These are phyloP conservation scores for Irpex lacteus DNA, from an alignment of 1,284 basidiomycete genomes.

Conservation along the genomic window DNA sequence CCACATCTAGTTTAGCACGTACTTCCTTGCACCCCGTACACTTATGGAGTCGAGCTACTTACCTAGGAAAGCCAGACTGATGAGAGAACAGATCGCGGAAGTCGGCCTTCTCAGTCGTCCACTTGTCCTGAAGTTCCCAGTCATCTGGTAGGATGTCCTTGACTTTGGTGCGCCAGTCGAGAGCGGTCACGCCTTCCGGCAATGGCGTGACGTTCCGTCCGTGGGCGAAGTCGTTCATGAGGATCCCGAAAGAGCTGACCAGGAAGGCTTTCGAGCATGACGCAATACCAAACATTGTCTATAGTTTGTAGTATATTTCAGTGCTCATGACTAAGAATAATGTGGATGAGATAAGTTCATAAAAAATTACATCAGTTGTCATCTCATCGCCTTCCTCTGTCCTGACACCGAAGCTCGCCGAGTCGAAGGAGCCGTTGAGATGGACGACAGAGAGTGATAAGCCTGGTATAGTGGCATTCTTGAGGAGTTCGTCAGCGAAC, in stretches of 20 bases:
- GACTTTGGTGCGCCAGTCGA: conserved; percentile 39
- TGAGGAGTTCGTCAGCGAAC: no score
- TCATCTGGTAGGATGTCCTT: conserved; percentile 36
- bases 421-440: no score
- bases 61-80: conserved; percentile 35
- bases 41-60: not conserved
- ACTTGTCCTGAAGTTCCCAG: conserved; percentile 37
- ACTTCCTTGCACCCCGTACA: not conserved
- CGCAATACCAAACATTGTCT: conserved; percentile 41
- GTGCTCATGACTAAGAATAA: not conserved
- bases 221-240: conserved; percentile 31
- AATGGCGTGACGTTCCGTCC: conserved; percentile 29
- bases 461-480: no score
- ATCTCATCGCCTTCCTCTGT: conserved; percentile 29
- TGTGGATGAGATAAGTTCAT: not conserved
- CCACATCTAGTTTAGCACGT: not conserved
- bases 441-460: no score
- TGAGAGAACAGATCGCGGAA: conserved; percentile 35
- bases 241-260: conserved; percentile 33
- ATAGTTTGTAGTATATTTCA: not conserved
- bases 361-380: conserved; percentile 26
- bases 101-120: conserved; percentile 32
- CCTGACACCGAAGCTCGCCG: no score
- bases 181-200: conserved; percentile 19
- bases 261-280: conserved; percentile 47